Conservation (phyloP, 257 asterid genomes). For the Penstemon barbatus region DNA sequence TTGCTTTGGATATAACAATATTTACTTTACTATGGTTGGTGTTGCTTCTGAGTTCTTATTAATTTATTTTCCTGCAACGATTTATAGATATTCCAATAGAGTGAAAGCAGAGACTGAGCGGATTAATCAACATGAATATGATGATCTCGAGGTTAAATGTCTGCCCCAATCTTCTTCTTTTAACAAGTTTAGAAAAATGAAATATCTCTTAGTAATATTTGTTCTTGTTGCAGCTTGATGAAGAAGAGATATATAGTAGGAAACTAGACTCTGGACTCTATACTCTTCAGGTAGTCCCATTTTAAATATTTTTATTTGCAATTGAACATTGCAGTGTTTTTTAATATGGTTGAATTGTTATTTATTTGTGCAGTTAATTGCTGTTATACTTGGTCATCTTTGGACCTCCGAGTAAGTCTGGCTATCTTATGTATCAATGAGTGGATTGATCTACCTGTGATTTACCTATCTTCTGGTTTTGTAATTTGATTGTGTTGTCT, state of each 20-base stretch:
- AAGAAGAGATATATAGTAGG: slow-evolving; percentile 80
- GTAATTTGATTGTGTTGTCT: slow-evolving; percentile 17
- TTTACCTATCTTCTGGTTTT: slow-evolving; percentile 16
- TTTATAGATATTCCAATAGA: slow-evolving; percentile 77
- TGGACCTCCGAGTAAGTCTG: slow-evolving; percentile 96
- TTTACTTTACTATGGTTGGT: slow-evolving; percentile 12
- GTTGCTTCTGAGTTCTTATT: slow-evolving; percentile 23
- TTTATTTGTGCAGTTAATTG: slow-evolving; percentile 68
- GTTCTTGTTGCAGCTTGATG: slow-evolving; percentile 70
- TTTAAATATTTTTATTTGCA: neutral
- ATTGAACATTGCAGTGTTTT: slow-evolving; percentile 5
- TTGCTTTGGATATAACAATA: neutral
- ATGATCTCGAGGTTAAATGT: slow-evolving; percentile 76
- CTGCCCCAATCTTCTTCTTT: slow-evolving; percentile 6
- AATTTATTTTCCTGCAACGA: slow-evolving; percentile 2
- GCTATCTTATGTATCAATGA: slow-evolving; percentile 22
- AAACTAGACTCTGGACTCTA: slow-evolving; percentile 92
- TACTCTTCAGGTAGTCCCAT: slow-evolving; percentile 71
- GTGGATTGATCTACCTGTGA: slow-evolving; percentile 11
- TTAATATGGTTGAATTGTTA: slow-evolving; percentile 17
- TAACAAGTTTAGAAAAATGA: neutral
- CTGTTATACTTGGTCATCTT: slow-evolving; percentile 90
- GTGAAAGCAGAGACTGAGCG: slow-evolving; percentile 76
- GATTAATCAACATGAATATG: slow-evolving; percentile 64
- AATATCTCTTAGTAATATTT: slow-evolving; percentile 2